Base-by-base conservation (phyloP, 129 eudicot species). In the Apium graveolens region DNA sequence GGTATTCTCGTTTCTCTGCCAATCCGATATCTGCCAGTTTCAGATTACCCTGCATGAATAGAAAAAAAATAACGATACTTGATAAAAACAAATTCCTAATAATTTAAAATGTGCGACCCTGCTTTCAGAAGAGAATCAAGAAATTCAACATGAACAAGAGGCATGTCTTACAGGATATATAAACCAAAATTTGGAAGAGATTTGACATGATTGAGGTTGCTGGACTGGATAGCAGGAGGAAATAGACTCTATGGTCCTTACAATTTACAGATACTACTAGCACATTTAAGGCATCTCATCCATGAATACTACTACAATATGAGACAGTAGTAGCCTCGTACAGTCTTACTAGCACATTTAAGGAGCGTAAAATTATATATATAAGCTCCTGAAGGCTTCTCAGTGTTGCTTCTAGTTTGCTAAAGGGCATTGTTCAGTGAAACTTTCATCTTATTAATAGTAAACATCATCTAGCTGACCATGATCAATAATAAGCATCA, bases 1-100 rank as follows among this genome's bases (percentile, higher is more conserved):
- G 98, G 84, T 91, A 94, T 60, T 89, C 84, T 80, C 98, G 80
- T 78, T 94, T 94, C 90, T 94, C 98, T 14, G 98, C 84, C 96
- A 94, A 84, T 20, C 98, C 98, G 74, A 91, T 86, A 90, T 94
- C 98, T 20, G 96, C 81, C 84, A 89, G 81, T 79, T 76, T 81
- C 77, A 94, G 76, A 85, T 87, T 87, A 65, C 97, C 98, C 98
- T 93, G 93, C 81, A 84, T 18, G 34, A 74, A 84, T 76, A 81
- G 38, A 29, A 53, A 43, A 73, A 44, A 73, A 44, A 1, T 73
- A 34, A 44, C 3, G 29, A 5, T 43, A 8, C 31, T 9, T 60
- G 14, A 57, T 57, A 2, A n/a, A n/a, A 9, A 60, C 11, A 24
- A 57, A 55, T 7, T 57, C 31, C 66, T 60, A 60, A 60, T 60